A percentile compares a stretch with the other conserved stretches of the same genome.
Conservation (phyloP, 345 rosid genomes). For the Salix viminalis region DNA sequence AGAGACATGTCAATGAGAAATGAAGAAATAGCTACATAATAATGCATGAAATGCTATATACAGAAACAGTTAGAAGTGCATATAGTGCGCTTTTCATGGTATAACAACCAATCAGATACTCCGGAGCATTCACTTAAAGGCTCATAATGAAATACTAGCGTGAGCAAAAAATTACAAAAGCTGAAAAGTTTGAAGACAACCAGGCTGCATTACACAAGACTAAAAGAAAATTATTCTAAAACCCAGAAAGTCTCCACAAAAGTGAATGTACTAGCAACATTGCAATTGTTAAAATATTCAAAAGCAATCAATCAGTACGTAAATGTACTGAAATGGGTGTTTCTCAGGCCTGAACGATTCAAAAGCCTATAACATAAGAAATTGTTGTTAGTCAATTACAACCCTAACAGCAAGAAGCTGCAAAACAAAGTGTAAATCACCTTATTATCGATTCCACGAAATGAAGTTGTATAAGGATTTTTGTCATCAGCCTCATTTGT, state of each 20-base stretch:
- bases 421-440: slow-evolving; percentile 21
- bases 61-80: neutral
- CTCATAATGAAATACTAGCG: neutral
- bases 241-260: neutral
- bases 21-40: neutral
- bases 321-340: neutral
- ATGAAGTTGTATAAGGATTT: slow-evolving; percentile 80
- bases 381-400: neutral
- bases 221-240: neutral
- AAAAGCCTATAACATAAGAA: too few species aligned
- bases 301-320: neutral
- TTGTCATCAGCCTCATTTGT: slow-evolving; percentile 89
- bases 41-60: neutral
- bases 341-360: too few species aligned
- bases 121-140: neutral
- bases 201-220: neutral
- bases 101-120: neutral
- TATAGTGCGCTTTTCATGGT: neutral
- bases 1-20: neutral
- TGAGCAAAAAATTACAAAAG: neutral
- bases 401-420: neutral
- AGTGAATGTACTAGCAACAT: neutral
- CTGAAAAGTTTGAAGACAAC: neutral
- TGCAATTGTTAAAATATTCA: neutral
- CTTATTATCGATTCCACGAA: slow-evolving; percentile 96